A percentile compares a stretch with the other conserved stretches of the same genome.
phyloP scores from a whole-genome alignment of 805 yeast genomes.

The Ogataea trehalophila region DNA sequence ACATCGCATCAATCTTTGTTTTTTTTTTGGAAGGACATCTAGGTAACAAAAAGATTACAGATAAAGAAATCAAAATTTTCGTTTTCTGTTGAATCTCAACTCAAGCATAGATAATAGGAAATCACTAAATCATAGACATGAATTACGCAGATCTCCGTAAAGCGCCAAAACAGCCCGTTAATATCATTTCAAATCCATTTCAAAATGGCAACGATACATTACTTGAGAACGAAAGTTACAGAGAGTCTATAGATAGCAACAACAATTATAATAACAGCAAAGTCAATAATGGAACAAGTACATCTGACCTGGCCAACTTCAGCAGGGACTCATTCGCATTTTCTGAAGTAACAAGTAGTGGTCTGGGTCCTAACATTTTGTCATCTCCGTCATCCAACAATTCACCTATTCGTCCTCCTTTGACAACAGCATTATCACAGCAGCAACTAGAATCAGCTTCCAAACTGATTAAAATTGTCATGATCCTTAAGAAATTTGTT shows the following conservation, averaged over 20 bases:
- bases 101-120: background rate
- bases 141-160: background rate
- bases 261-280: background rate
- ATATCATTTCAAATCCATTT: too few relatives aligned
- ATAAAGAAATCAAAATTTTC: too few relatives aligned
- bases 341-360: background rate
- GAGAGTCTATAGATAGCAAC: background rate
- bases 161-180: too few relatives aligned
- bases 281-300: background rate
- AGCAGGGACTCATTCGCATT: slow-evolving; percentile 1
- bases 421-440: background rate
- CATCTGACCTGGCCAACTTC: background rate
- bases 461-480: slow-evolving; percentile 6
- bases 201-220: too few relatives aligned
- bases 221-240: background rate
- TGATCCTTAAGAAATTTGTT: slow-evolving; percentile 32
- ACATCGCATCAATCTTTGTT: too few relatives aligned
- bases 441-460: background rate
- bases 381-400: background rate
- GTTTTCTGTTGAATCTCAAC: background rate
- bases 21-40: too few relatives aligned
- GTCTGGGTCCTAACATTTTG: background rate
- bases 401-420: background rate
- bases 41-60: too few relatives aligned
- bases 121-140: background rate